A percentile compares a stretch with the other conserved stretches of the same genome.
Evolutionary conservation across 2,329 filamentous ascomycete genomes (phyloP).

Genomic region (Diplocarpon mali): DNA sequence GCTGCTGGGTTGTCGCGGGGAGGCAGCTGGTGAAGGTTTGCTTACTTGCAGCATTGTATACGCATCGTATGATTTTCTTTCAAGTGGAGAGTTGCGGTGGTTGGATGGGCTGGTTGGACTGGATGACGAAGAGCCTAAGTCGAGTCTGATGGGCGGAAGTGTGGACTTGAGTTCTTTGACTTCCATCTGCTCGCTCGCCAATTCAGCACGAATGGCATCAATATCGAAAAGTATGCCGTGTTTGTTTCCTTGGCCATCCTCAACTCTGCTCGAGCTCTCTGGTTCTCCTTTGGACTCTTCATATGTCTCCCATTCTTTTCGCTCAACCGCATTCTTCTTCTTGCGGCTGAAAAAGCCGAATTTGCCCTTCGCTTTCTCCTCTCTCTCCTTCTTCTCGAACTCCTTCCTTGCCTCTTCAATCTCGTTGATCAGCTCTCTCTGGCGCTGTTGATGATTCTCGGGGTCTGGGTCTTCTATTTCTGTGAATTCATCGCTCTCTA

Average conservation of each 20-base stretch:
- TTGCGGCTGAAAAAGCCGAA: slow-evolving; percentile 76
- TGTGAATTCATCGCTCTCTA: slow-evolving; percentile 85
- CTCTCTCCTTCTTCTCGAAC: slow-evolving; percentile 65
- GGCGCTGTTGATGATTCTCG: slow-evolving; percentile 77
- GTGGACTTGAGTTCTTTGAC: slow-evolving; percentile 81
- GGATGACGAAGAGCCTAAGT: slow-evolving; percentile 30
- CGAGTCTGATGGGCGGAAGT: slow-evolving; percentile 79
- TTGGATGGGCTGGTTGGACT: slow-evolving; percentile 6
- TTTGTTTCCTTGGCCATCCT: slow-evolving; percentile 26
- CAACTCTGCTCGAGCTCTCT: slow-evolving; percentile 4
- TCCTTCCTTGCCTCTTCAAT: slow-evolving; percentile 89
- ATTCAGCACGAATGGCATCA: slow-evolving; percentile 80
- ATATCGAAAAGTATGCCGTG: slow-evolving; percentile 74
- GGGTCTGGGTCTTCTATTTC: slow-evolving; percentile 98
- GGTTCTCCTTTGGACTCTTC: slow-evolving; percentile 54
- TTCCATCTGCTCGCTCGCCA: slow-evolving; percentile 46
- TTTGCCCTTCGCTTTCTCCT: slow-evolving; percentile 42
- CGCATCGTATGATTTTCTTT: slow-evolving; percentile 37
- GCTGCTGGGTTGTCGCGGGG: slow-evolving; percentile 13
- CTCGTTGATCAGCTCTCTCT: slow-evolving; percentile 89
- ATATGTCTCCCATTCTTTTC: slow-evolving; percentile 91
- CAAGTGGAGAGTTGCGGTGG: slow-evolving; percentile 28
- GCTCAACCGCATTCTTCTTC: slow-evolving; percentile 58
- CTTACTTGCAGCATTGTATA: slow-evolving; percentile 23
- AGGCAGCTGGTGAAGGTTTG: slow-evolving; percentile 7